Percentiles rank a stretch among this genome's conserved stretches.
Conservation (phyloP, 202 grass and related monocot genomes). For the Hordeum pubiflorum region DNA sequence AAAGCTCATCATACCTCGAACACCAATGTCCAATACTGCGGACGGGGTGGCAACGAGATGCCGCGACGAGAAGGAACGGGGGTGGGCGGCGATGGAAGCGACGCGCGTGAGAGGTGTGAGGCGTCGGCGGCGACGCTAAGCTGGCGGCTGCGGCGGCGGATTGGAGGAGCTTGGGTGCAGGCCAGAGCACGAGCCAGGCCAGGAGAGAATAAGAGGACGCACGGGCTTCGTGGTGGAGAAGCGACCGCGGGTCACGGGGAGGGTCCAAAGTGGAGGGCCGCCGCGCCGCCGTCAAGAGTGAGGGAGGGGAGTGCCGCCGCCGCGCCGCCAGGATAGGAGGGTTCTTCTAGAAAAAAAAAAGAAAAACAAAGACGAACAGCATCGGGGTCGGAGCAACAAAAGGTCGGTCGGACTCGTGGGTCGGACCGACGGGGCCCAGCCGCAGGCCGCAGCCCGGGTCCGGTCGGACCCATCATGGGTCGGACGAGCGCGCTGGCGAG, state of each 20-base stretch:
- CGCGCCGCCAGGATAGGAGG: background rate
- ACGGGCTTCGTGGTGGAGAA: background rate
- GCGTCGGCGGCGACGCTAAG: background rate
- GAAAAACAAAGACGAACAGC: background rate
- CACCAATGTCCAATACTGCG: background rate
- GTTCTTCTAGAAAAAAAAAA: background rate
- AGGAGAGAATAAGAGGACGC: background rate
- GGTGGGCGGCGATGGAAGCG: too few relatives aligned
- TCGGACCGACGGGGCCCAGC: background rate
- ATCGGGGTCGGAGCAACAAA: background rate
- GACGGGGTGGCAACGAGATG: background rate
- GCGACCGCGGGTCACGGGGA: background rate
- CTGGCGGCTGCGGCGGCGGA: background rate
- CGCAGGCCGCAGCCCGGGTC: too few relatives aligned
- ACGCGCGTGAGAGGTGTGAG: background rate
- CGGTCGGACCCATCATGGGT: too few relatives aligned
- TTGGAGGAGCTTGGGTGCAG: background rate
- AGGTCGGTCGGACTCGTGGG: background rate
- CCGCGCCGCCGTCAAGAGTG: background rate
- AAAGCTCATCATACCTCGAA: background rate
- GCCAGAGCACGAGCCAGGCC: background rate
- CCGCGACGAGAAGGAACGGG: too few relatives aligned
- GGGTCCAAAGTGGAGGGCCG: background rate
- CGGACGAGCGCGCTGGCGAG: too few relatives aligned
- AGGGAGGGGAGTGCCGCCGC: background rate